These are phyloP conservation scores for Venturiaceae sp. DNA, from an alignment of 2,329 filamentous ascomycete genomes.

Conservation along the genomic window DNA sequence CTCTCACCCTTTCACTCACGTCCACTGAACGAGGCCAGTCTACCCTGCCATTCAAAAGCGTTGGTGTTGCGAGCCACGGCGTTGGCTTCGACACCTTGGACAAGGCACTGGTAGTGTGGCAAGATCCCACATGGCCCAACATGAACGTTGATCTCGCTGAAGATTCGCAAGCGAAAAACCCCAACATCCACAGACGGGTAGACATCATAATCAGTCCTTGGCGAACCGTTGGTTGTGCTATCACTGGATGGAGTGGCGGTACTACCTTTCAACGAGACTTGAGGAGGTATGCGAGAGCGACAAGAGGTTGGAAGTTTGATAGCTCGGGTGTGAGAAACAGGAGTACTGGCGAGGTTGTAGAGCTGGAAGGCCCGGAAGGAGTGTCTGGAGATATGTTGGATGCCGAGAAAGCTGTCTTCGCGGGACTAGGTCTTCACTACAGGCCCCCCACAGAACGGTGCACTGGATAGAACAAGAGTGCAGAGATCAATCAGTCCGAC, in stretches of 20 bases:
- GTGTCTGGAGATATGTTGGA: conserved; percentile 42
- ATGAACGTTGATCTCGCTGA: conserved; percentile 24
- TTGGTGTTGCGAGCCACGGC: conserved; percentile 57
- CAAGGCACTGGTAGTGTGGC: conserved; percentile 90
- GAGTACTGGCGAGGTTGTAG: conserved; percentile 57
- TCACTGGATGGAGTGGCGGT: conserved; percentile 80
- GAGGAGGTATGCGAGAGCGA: conserved; percentile 65
- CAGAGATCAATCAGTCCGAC: no score
- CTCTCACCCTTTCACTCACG: conserved; percentile 58
- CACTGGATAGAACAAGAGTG: no score
- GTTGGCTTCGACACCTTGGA: conserved; percentile 83
- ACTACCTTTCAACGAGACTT: conserved; percentile 87
- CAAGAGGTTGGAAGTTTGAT: conserved; percentile 74
- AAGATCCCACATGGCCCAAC: conserved; percentile 47
- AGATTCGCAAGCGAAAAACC: conserved; percentile 44
- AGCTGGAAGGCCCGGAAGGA: conserved; percentile 46
- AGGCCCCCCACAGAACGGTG: conserved; percentile 33
- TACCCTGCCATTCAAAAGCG: conserved; percentile 43
- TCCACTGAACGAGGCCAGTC: conserved; percentile 66
- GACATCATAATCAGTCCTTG: conserved; percentile 89
- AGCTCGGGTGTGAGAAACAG: conserved; percentile 73
- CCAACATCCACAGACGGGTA: conserved; percentile 71
- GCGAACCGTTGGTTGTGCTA: conserved; percentile 78
- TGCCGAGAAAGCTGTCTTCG: conserved; percentile 74
- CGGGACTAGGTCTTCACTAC: conserved; percentile 54